These are phyloP conservation scores for Willaertia magna DNA, from an alignment of 208 protist species.

Conservation along the genomic window DNA sequence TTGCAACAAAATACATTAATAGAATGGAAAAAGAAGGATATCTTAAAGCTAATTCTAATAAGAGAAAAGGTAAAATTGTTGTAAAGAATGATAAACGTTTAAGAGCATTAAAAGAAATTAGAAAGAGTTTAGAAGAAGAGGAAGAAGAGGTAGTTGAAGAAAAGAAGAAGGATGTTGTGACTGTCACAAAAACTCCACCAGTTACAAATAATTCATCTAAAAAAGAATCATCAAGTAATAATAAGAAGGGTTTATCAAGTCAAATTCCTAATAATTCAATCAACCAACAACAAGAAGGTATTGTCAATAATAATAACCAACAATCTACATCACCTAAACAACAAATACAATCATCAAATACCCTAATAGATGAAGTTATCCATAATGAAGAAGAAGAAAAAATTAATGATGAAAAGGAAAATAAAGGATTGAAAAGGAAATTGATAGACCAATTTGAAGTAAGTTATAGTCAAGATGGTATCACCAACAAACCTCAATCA, in stretches of 20 bases:
- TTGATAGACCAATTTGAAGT: background rate
- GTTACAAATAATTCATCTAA: no score
- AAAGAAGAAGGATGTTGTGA: no score
- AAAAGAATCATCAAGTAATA: no score
- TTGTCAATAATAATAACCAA: no score
- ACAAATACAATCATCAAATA: no score
- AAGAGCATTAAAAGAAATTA: background rate
- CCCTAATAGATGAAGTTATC: background rate
- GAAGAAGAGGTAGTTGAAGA: no score
- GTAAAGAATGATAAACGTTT: background rate
- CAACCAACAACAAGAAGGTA: no score
- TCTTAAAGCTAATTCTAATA: background rate
- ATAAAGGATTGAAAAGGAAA: background rate
- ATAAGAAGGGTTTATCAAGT: no score
- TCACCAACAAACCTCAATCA: background rate
- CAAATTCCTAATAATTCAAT: no score
- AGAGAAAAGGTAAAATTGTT: background rate
- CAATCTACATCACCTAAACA: no score
- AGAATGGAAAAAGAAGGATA: background rate
- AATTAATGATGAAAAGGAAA: background rate
- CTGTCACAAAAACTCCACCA: no score
- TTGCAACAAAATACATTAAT: background rate
- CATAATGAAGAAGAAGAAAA: background rate
- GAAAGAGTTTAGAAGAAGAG: no score
- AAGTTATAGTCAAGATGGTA: background rate